Evolutionary conservation across 768 basidiomycete species (phyloP), one percentile per base, ranked within the genome.

Genomic region (Tulasnella sp.): DNA sequence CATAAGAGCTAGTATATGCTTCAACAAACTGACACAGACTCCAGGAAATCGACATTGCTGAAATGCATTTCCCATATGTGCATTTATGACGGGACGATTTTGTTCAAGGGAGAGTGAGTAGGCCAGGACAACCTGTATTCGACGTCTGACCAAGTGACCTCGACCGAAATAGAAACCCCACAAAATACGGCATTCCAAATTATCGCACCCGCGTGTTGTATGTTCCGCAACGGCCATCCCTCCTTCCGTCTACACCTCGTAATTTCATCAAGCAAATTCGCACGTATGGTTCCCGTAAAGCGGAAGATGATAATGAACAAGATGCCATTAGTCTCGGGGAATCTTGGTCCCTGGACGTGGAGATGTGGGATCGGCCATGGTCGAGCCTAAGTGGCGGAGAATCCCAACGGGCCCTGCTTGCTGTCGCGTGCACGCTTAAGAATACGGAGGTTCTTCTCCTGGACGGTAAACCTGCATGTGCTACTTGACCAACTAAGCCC

Each of bases 61-160:
- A 93, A 91, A 68, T 90, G 86, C 64, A 73, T 93, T 21, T 81
- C 88, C 27, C 84, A 92, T 69, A 72, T 93, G 32, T 80, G 79
- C 57, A 67, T 85, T 4, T 86, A 87, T 65, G 70, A 74, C 6
- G 83, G 90, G 2, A 72, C 78, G 42, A 73, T 87, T 27, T 61
- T 77, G 12, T 82, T 82, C 64, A 71, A 74, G 64, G 88, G 84
- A 68, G 78, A 76, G 87, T 85, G 61, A 63, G 77, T 71, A 19
- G 29, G 25, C 11, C 23, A 21, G 25, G 8, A 2, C 39, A 29
- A 14, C 56, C 4, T 15, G 29, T 27, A 31, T 14, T 49, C n/a
- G 36, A 53, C 56, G 23, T 29, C 12, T 11, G 25, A 14, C 21
- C 57, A 49, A 45, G 27, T 37, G 17, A 14, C 31, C 25, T 23